A percentile compares a stretch with the other conserved stretches of the same genome.
Evolutionary conservation across 345 rosid species (phyloP).

Genomic region (rapeseed (Brassica napus)): DNA sequence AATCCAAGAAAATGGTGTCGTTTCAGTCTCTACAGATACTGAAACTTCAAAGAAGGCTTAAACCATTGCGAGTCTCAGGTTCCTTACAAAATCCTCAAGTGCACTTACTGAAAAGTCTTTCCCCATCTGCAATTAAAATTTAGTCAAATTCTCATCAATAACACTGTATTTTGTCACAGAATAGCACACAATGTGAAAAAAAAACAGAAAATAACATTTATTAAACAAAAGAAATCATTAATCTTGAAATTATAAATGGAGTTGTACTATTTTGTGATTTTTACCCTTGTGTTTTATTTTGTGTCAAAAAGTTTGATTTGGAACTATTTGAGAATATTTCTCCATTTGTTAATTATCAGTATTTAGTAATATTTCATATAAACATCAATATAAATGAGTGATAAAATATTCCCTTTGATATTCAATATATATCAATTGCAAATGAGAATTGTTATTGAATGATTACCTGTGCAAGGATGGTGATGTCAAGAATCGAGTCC

Average conservation of each 20-base stretch:
- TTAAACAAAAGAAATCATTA: background rate
- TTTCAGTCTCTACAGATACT: background rate
- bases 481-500: conserved; percentile 55
- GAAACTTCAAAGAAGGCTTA: conserved; percentile 7
- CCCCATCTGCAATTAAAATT: conserved; percentile 55
- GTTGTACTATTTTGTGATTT: background rate
- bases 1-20: background rate
- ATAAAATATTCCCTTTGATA: background rate
- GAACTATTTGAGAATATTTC: background rate
- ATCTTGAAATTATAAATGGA: background rate
- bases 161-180: background rate
- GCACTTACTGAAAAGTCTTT: conserved; percentile 43
- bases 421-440: background rate
- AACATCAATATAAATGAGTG: background rate
- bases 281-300: background rate
- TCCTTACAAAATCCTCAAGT: conserved; percentile 54
- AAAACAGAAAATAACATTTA: background rate
- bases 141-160: background rate
- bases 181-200: background rate
- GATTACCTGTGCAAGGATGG: conserved; percentile 67
- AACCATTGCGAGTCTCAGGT: conserved; percentile 48
- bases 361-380: background rate
- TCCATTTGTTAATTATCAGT: background rate
- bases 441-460: background rate
- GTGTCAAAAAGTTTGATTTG: background rate